Conservation (phyloP, 805 yeast species). For the Cyberlindnera maritima region DNA sequence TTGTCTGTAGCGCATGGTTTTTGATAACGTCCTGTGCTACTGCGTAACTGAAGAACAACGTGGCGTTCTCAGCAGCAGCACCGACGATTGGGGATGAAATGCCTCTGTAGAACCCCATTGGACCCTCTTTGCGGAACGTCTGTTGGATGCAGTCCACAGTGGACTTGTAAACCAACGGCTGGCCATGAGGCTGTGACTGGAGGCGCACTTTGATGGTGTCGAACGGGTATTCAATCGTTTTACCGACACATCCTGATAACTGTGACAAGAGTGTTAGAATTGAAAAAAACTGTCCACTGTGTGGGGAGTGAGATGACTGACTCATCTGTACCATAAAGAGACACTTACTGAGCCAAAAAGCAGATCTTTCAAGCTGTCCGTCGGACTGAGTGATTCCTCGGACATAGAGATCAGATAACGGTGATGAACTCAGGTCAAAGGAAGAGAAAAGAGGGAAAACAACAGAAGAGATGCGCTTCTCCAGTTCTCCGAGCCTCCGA, state of each 20-base stretch:
- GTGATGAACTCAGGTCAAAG: too few relatives aligned
- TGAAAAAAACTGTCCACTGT: too few relatives aligned
- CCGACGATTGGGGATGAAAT: constrained; percentile 80
- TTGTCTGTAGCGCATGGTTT: constrained; percentile 16
- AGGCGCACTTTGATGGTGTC: constrained; percentile 90
- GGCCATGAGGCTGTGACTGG: constrained; percentile 64
- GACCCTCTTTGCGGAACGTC: constrained; percentile 68
- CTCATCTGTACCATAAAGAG: too few relatives aligned
- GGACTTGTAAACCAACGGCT: constrained; percentile 47
- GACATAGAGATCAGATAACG: too few relatives aligned
- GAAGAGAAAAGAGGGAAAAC: too few relatives aligned
- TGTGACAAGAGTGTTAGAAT: constrained; percentile 4
- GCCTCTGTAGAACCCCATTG: constrained; percentile 78
- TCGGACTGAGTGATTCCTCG: constrained; percentile 12
- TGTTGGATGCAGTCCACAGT: constrained; percentile 63
- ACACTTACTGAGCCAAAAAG: constrained; percentile 34
- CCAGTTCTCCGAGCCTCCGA: too few relatives aligned
- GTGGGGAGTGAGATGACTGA: too few relatives aligned
- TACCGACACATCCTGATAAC: constrained; percentile 77
- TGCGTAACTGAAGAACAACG: constrained; percentile 67
- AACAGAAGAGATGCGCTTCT: not conserved
- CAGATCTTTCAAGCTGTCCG: constrained; percentile 33
- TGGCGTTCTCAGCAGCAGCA: constrained; percentile 86
- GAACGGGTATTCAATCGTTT: constrained; percentile 85
- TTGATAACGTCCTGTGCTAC: constrained; percentile 40